Evolutionary conservation across 768 basidiomycete genomes (phyloP).

Genomic region (Boletus reticuloceps): DNA sequence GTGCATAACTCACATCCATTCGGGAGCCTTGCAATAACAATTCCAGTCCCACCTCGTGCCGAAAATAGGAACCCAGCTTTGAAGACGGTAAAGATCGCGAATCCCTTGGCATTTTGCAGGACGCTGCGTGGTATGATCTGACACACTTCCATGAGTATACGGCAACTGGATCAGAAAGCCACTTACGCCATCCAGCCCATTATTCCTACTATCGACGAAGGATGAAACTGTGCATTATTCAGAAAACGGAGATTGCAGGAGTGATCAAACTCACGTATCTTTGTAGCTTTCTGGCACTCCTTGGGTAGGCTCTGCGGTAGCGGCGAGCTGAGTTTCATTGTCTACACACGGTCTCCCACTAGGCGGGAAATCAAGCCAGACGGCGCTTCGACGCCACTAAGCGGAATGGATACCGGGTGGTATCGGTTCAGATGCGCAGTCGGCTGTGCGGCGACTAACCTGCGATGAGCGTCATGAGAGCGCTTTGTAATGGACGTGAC

Average conservation of each 20-base stretch:
- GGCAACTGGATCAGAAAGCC: neutral
- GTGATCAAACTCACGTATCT: slow-evolving; percentile 60
- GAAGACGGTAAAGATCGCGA: slow-evolving; percentile 89
- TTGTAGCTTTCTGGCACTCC: slow-evolving; percentile 85
- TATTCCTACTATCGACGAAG: slow-evolving; percentile 78
- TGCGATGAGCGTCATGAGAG: slow-evolving; percentile 5
- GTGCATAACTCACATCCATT: slow-evolving; percentile 66
- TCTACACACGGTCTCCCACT: neutral
- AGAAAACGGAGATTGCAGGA: neutral
- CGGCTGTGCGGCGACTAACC: too few relatives aligned
- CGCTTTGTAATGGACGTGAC: slow-evolving; percentile 20
- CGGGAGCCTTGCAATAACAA: slow-evolving; percentile 82
- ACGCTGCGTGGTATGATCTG: slow-evolving; percentile 57
- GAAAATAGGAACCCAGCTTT: slow-evolving; percentile 69
- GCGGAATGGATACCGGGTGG: neutral
- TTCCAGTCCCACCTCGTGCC: slow-evolving; percentile 78
- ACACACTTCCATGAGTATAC: neutral
- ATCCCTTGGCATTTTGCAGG: slow-evolving; percentile 62
- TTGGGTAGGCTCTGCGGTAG: slow-evolving; percentile 62
- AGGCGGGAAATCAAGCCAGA: neutral
- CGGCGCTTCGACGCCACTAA: neutral
- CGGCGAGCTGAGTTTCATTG: slow-evolving; percentile 51
- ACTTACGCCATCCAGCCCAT: slow-evolving; percentile 78
- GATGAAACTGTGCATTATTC: slow-evolving; percentile 57
- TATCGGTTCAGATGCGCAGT: slow-evolving; percentile 20